phyloP scores from a whole-genome alignment of 73 alveolate species.

The Tetrahymena malaccensis region DNA sequence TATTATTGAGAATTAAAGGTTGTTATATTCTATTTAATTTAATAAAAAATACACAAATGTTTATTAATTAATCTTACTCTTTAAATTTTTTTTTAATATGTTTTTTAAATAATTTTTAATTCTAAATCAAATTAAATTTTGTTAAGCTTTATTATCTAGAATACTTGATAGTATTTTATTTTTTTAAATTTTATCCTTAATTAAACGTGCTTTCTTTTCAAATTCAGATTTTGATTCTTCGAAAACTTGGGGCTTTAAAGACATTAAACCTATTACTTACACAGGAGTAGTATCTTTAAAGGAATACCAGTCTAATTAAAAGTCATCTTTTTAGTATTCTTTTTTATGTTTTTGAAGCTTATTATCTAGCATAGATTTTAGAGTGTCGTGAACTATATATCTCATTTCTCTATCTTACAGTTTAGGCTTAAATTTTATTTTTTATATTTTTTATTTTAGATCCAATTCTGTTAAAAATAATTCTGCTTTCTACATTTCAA shows the following conservation, averaged over 20 bases:
- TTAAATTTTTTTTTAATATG: neutral
- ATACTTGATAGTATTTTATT: neutral
- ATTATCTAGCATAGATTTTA: neutral
- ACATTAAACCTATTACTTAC: neutral
- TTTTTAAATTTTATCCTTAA: neutral
- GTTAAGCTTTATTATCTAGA: neutral
- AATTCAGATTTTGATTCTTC: neutral
- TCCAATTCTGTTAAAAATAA: neutral
- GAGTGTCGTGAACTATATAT: neutral
- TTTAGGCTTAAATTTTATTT: neutral
- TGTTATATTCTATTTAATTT: no score
- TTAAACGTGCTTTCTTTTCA: neutral
- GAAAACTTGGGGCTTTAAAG: neutral
- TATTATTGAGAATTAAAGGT: no score
- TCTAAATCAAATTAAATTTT: neutral
- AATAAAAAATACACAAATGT: no score
- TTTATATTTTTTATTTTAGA: neutral
- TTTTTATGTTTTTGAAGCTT: neutral
- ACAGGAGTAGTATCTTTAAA: neutral
- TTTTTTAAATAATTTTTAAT: neutral
- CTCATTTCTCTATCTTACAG: neutral
- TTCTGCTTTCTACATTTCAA: neutral
- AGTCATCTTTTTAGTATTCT: neutral
- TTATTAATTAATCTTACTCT: no score
- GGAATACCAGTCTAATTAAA: neutral